Conservation (phyloP, 2,329 filamentous ascomycete species). For the Hymenoscyphus repandus region DNA sequence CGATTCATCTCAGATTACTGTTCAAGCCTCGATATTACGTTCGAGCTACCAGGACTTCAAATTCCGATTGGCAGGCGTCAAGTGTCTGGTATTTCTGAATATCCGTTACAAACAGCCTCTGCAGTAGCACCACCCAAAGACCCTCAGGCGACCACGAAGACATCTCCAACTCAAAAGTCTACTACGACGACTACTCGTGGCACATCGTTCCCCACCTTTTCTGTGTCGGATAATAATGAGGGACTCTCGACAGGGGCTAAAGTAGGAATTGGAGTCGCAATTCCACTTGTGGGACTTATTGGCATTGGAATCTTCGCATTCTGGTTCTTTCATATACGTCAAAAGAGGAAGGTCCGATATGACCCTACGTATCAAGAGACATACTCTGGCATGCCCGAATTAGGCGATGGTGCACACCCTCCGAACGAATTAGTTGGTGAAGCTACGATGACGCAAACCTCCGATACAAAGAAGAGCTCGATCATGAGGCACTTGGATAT, state of each 20-base stretch:
- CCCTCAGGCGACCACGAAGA: background rate
- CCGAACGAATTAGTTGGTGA: background rate
- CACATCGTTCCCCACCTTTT: background rate
- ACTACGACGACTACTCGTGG: background rate
- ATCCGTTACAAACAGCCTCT: too few relatives aligned
- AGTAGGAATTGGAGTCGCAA: constrained; percentile 1
- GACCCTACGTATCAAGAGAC: background rate
- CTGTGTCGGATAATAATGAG: background rate
- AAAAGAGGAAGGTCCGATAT: background rate
- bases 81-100: too few relatives aligned
- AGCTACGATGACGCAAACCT: background rate
- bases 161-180: background rate
- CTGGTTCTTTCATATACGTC: constrained; percentile 1
- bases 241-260: constrained; percentile 1
- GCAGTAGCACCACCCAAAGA: too few relatives aligned
- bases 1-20: too few relatives aligned
- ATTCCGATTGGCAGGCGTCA: too few relatives aligned
- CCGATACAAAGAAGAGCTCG: background rate
- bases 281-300: background rate
- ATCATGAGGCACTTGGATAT: background rate
- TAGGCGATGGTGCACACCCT: background rate
- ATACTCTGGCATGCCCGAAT: background rate
- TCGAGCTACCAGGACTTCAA: too few relatives aligned
- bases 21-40: too few relatives aligned
- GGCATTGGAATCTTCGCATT: background rate